Evolutionary conservation across 1,284 basidiomycete species (phyloP), one percentile per base, ranked within the genome.

Genomic region (Rhodotorula glutinis): DNA sequence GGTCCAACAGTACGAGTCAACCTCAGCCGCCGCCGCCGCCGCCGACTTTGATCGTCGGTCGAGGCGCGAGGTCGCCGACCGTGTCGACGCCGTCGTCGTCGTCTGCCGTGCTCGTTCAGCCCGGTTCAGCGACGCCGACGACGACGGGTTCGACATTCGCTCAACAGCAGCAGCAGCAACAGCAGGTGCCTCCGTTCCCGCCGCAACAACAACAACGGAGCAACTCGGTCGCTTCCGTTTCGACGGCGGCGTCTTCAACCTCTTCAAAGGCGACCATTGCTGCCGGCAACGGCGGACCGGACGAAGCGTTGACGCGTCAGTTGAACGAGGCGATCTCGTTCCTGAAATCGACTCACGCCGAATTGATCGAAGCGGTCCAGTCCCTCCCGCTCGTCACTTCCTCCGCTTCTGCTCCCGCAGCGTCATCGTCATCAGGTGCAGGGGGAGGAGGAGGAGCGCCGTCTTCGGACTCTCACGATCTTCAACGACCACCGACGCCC

Each of bases 1-100:
- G 66, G 3, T 68, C 66, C 0, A 64, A 68, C 51, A 61, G 58
- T 38, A 60, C 62, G 10, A 49, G 43, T 14, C 60, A 46, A 17
- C 52, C 52, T 10, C 51, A 27, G 4, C 49, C 25, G 25, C n/a
- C n/a, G 21, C 49, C 47, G n/a, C n/a, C n/a, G n/a, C n/a, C n/a
- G n/a, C n/a, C n/a, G n/a, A n/a, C n/a, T n/a, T n/a, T n/a, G n/a
- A n/a, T n/a, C n/a, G n/a, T n/a, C n/a, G n/a, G n/a, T n/a, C n/a
- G n/a, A n/a, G n/a, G n/a, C n/a, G n/a, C 21, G 16, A 44, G 47
- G 23, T n/a, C 53, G 27, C 13, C 47, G 2, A 55, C 33, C 14
- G 27, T 27, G 2, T 19, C 40, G 2, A 54, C 58, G 33, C 56
- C 55, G 13, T 43, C 57, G 2, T 62, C 66, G 2, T 67, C 55